Conservation (phyloP, 2,329 filamentous ascomycete species). For the Cytospora schulzeri region DNA sequence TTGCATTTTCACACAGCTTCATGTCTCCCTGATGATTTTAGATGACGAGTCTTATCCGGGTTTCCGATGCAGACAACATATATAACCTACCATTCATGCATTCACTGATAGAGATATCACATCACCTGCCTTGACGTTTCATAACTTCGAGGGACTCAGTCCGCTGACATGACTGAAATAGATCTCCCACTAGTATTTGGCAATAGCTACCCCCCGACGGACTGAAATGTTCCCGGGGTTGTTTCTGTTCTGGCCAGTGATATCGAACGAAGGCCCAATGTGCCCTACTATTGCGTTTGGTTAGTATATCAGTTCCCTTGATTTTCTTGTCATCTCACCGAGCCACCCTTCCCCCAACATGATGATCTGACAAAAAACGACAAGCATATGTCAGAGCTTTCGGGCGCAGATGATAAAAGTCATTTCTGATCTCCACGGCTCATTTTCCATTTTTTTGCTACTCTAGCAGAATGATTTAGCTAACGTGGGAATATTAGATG, state of each 20-base stretch:
- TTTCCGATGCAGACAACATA: slow-evolving; percentile 70
- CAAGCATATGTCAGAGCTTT: slow-evolving; percentile 97
- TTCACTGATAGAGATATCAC: slow-evolving; percentile 36
- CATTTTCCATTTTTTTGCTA: slow-evolving; percentile 5
- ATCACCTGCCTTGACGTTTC: slow-evolving; percentile 31
- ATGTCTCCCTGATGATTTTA: slow-evolving; percentile 50
- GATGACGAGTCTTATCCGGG: slow-evolving; percentile 81
- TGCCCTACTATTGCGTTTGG: neutral
- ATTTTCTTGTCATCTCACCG: neutral
- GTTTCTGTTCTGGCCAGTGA: too few species aligned
- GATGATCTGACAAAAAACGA: slow-evolving; percentile 86
- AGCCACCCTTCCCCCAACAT: slow-evolving; percentile 45
- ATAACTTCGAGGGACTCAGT: neutral
- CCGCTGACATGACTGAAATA: slow-evolving; percentile 21
- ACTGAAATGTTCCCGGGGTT: too few species aligned
- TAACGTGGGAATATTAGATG: neutral
- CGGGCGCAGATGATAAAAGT: slow-evolving; percentile 52
- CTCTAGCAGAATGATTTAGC: slow-evolving; percentile 31
- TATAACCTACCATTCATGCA: slow-evolving; percentile 75
- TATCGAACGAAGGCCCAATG: too few species aligned
- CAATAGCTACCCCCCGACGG: too few species aligned
- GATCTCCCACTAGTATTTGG: neutral
- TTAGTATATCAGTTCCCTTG: slow-evolving; percentile 12
- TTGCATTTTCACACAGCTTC: neutral
- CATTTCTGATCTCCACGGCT: slow-evolving; percentile 43